Evolutionary conservation across 2,329 filamentous ascomycete genomes (phyloP).

Genomic region (Xylariaceae sp.): DNA sequence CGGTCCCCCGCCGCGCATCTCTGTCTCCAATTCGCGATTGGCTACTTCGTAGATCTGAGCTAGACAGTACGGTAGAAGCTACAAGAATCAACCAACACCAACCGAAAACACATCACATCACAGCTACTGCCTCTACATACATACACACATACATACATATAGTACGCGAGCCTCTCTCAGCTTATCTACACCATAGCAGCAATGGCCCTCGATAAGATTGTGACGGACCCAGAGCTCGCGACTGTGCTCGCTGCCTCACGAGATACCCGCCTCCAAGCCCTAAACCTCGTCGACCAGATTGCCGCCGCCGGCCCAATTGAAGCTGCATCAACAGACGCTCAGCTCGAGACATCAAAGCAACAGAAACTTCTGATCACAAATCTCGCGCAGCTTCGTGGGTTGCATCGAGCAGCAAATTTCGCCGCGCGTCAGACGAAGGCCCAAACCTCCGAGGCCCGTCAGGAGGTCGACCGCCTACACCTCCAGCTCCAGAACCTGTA

Average conservation of each 20-base stretch:
- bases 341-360: conserved; percentile 70
- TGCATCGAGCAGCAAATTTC: conserved; percentile 83
- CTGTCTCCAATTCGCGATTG: no score
- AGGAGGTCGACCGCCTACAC: conserved; percentile 90
- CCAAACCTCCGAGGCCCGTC: conserved; percentile 82
- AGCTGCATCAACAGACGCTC: conserved; percentile 52
- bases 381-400: conserved; percentile 78
- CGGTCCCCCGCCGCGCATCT: no score
- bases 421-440: conserved; percentile 85
- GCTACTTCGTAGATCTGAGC: no score
- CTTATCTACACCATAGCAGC: background rate
- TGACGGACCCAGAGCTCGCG: conserved; percentile 69
- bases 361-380: conserved; percentile 82
- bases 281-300: conserved; percentile 64
- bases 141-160: background rate
- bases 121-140: no score
- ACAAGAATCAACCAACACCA: no score
- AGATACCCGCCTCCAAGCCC: conserved; percentile 74
- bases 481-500: conserved; percentile 94
- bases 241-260: conserved; percentile 75
- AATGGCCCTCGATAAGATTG: conserved; percentile 63
- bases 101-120: conserved; percentile 6
- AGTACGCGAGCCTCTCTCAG: background rate
- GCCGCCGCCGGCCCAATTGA: conserved; percentile 52
- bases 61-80: no score